Evolutionary conservation across 129 eudicot genomes (phyloP).

Genomic region (Glebionis coronaria): DNA sequence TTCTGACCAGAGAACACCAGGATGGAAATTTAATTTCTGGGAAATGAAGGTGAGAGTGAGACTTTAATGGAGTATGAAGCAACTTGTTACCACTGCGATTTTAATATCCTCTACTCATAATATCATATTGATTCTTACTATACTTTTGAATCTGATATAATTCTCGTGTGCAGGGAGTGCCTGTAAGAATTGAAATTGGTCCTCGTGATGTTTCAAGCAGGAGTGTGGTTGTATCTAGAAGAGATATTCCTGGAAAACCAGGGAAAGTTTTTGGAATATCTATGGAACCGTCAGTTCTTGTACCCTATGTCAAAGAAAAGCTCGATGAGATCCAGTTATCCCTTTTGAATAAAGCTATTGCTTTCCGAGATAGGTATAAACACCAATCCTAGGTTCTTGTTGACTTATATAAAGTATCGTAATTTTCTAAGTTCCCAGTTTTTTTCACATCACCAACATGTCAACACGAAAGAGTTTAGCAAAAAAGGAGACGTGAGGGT

Average conservation of each 20-base stretch:
- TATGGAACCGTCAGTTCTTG: constrained; percentile 72
- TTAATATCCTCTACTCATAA: constrained; percentile 11
- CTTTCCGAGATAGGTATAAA: constrained; percentile 81
- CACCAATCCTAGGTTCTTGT: constrained; percentile 3
- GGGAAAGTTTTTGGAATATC: constrained; percentile 94
- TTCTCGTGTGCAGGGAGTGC: constrained; percentile 61
- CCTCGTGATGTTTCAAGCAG: constrained; percentile 84
- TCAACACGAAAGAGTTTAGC: too few species aligned
- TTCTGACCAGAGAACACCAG: constrained; percentile 95
- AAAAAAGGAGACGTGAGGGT: too few species aligned
- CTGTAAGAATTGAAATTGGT: constrained; percentile 85
- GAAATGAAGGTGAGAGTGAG: constrained; percentile 96
- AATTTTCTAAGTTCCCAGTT: too few species aligned
- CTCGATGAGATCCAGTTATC: constrained; percentile 79
- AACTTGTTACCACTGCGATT: neutral
- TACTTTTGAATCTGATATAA: neutral
- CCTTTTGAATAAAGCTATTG: constrained; percentile 59
- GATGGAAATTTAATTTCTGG: constrained; percentile 97
- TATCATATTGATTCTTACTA: neutral
- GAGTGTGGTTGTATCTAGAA: constrained; percentile 80
- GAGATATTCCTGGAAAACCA: constrained; percentile 96
- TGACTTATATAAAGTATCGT: neutral
- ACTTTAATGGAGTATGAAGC: constrained; percentile 3
- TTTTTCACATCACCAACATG: too few species aligned
- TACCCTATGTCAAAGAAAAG: constrained; percentile 55